A percentile compares a stretch with the other conserved stretches of the same genome.
Conservation (phyloP, 768 basidiomycete species). For the Podaxis sp. region DNA sequence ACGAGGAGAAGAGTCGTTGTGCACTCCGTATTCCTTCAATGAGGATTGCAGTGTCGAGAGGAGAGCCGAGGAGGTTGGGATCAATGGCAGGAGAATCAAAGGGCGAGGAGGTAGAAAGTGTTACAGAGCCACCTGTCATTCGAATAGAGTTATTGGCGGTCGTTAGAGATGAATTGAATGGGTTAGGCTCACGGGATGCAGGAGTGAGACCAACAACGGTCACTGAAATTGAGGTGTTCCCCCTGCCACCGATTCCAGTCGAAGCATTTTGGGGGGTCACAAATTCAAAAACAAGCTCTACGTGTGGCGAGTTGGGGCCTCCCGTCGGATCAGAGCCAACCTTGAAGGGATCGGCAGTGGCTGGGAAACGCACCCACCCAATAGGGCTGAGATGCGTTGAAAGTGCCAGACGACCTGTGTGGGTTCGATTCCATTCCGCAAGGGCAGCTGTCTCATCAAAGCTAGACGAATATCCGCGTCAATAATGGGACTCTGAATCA, state of each 20-base stretch:
- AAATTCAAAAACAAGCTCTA: constrained; percentile 8
- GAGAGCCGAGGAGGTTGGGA: constrained; percentile 26
- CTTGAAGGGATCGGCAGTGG: not conserved
- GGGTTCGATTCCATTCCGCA: constrained; percentile 9
- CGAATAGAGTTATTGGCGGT: no score
- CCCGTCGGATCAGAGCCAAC: not conserved
- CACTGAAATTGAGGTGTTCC: not conserved
- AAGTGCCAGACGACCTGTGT: not conserved
- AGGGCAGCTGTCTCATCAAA: constrained; percentile 3
- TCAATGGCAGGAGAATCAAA: constrained; percentile 45
- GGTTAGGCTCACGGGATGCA: not conserved
- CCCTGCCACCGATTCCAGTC: not conserved
- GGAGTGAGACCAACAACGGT: not conserved
- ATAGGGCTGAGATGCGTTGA: not conserved
- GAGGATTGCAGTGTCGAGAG: constrained; percentile 24
- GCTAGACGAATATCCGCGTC: not conserved
- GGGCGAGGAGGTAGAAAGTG: constrained; percentile 36
- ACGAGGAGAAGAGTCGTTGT: constrained; percentile 18
- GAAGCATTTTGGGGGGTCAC: not conserved
- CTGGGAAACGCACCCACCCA: constrained; percentile 4
- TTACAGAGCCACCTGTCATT: constrained; percentile 19
- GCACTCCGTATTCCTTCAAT: constrained; percentile 22
- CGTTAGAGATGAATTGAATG: not conserved
- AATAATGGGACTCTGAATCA: not conserved
- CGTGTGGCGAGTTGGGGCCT: constrained; percentile 9